Percentiles rank a stretch among this genome's conserved stretches.
phyloP scores from a whole-genome alignment of 2,329 filamentous ascomycete genomes.

The Colletotrichum limetticola region DNA sequence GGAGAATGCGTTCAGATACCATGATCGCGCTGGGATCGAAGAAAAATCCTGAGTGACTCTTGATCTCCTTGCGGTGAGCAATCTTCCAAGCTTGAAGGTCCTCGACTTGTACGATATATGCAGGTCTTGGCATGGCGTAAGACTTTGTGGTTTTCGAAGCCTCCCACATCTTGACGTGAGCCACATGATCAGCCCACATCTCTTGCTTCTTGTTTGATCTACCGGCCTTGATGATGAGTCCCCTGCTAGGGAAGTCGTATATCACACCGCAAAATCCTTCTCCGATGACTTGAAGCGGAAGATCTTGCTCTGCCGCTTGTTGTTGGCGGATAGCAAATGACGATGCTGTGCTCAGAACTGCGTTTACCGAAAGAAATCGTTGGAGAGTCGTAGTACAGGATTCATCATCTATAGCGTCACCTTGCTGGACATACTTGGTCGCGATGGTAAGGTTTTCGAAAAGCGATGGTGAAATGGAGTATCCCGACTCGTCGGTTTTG shows the following conservation, averaged over 20 bases:
- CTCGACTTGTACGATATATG: neutral
- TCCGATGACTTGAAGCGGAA: neutral
- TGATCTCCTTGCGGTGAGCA: neutral
- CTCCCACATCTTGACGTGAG: neutral
- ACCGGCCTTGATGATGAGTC: neutral
- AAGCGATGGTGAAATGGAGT: neutral
- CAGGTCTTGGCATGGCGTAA: neutral
- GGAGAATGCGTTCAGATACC: slow-evolving; percentile 39
- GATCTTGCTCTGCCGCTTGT: neutral
- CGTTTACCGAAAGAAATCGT: neutral
- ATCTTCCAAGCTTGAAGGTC: neutral
- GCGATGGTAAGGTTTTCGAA: neutral
- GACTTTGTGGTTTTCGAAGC: neutral
- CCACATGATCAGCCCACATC: neutral
- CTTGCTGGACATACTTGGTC: neutral
- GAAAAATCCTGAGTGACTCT: neutral
- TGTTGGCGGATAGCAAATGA: neutral
- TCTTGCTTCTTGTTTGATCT: neutral
- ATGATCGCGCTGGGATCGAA: neutral
- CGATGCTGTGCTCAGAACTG: neutral
- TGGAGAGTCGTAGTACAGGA: neutral
- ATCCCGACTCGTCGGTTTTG: neutral
- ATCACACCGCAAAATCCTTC: neutral
- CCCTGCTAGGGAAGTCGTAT: neutral
- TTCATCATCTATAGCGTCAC: neutral